These are phyloP conservation scores for Zoysia matrella DNA, from an alignment of 202 grass and related monocot species.

Conservation along the genomic window DNA sequence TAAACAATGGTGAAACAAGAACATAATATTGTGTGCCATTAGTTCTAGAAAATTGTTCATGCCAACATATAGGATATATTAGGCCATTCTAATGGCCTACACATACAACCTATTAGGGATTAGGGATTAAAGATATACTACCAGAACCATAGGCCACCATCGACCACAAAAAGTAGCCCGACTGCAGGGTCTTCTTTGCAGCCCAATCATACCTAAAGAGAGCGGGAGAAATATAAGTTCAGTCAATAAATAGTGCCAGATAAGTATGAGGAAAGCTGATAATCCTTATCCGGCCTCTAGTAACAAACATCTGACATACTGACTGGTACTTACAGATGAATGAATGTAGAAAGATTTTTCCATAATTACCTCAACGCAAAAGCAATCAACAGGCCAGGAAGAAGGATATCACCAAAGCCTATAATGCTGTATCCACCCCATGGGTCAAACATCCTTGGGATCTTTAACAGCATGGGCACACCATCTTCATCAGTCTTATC, in stretches of 20 bases:
- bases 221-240: background rate
- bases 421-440: too few relatives aligned
- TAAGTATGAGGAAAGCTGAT: constrained; percentile 7
- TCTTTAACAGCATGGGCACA: constrained; percentile 96
- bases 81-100: background rate
- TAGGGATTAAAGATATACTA: constrained; percentile 45
- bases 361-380: constrained; percentile 83
- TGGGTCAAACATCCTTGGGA: constrained; percentile 68
- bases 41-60: background rate
- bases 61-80: background rate
- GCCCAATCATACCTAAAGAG: constrained; percentile 89
- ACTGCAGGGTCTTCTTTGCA: constrained; percentile 89
- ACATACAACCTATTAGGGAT: background rate
- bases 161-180: constrained; percentile 98
- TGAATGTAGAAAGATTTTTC: background rate
- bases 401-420: too few relatives aligned
- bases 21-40: background rate
- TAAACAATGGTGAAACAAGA: background rate
- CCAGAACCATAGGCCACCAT: constrained; percentile 98
- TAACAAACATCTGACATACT: background rate
- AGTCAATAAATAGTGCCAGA: background rate
- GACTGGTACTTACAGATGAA: background rate
- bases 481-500: constrained; percentile 98
- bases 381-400: constrained; percentile 91
- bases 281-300: background rate